A percentile compares a stretch with the other conserved stretches of the same genome.
Evolutionary conservation across 192 early-diverging fungal species (phyloP).

Genomic region (Coemansia nantahalensis): DNA sequence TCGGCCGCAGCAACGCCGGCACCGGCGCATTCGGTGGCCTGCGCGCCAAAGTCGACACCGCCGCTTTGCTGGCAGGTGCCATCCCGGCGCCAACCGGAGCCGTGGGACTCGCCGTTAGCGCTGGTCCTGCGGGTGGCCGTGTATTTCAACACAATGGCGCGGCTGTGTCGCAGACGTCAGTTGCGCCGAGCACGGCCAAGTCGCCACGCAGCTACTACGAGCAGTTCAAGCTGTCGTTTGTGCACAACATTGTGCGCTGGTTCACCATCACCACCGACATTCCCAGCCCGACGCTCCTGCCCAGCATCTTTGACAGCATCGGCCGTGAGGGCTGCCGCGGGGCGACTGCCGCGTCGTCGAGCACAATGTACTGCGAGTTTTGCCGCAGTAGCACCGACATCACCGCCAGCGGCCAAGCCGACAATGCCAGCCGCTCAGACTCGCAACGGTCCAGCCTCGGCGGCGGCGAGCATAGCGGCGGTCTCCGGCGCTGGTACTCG

Average conservation of each 20-base stretch:
- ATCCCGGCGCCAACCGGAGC: too few species aligned
- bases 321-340: conserved; percentile 2
- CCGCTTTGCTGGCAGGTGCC: not conserved
- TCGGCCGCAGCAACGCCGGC: conserved; percentile 19
- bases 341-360: not conserved
- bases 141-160: too few species aligned
- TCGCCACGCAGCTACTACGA: conserved; percentile 27
- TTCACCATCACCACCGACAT: conserved; percentile 46
- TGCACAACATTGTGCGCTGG: conserved; percentile 22
- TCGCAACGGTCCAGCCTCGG: too few species aligned
- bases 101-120: too few species aligned
- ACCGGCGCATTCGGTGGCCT: not conserved
- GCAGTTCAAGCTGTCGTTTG: conserved; percentile 33
- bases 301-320: conserved; percentile 37
- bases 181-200: not conserved
- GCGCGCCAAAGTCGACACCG: not conserved
- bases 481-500: conserved; percentile 33
- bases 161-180: not conserved
- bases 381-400: conserved; percentile 6
- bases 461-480: not conserved
- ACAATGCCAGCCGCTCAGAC: not conserved
- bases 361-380: conserved; percentile 10
- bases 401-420: not conserved
- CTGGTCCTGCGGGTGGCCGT: too few species aligned
- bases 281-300: conserved; percentile 38